phyloP scores from a whole-genome alignment of 495 filamentous ascomycete species.

The Eremomyces bilateralis region DNA sequence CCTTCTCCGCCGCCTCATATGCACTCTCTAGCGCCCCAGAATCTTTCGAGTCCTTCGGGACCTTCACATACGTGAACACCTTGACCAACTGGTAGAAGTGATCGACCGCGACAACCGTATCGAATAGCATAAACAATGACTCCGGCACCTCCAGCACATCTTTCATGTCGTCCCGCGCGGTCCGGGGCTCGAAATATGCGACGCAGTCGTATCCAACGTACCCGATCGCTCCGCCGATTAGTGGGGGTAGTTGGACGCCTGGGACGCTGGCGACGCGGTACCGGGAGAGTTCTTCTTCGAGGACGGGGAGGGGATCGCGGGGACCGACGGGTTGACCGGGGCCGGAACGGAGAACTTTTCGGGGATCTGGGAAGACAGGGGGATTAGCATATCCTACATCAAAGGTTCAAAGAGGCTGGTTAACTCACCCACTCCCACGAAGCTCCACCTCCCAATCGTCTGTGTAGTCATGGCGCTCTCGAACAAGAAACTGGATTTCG shows the following conservation, averaged over 20 bases:
- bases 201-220: slow-evolving; percentile 97
- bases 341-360: slow-evolving; percentile 72
- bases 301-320: slow-evolving; percentile 56
- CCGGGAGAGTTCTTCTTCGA: slow-evolving; percentile 58
- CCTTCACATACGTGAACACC: slow-evolving; percentile 67
- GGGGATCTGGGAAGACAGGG: slow-evolving; percentile 32
- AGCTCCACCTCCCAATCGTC: slow-evolving; percentile 81
- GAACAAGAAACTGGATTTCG: slow-evolving; percentile 62
- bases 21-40: slow-evolving; percentile 30
- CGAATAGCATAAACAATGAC: slow-evolving; percentile 91
- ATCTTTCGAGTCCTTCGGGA: slow-evolving; percentile 29
- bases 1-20: slow-evolving; percentile 41
- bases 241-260: slow-evolving; percentile 52
- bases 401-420: background rate
- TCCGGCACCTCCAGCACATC: slow-evolving; percentile 78
- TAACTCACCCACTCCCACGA: slow-evolving; percentile 59
- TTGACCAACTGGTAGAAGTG: slow-evolving; percentile 84
- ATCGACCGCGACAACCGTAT: slow-evolving; percentile 88
- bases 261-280: slow-evolving; percentile 63
- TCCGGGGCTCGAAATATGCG: slow-evolving; percentile 91
- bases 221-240: slow-evolving; percentile 82
- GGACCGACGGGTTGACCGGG: slow-evolving; percentile 59
- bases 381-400: background rate
- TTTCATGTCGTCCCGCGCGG: slow-evolving; percentile 60
- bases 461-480: slow-evolving; percentile 85